A percentile compares a stretch with the other conserved stretches of the same genome.
Evolutionary conservation across 2,329 filamentous ascomycete genomes (phyloP).

Genomic region (Plectosphaerella plurivora): DNA sequence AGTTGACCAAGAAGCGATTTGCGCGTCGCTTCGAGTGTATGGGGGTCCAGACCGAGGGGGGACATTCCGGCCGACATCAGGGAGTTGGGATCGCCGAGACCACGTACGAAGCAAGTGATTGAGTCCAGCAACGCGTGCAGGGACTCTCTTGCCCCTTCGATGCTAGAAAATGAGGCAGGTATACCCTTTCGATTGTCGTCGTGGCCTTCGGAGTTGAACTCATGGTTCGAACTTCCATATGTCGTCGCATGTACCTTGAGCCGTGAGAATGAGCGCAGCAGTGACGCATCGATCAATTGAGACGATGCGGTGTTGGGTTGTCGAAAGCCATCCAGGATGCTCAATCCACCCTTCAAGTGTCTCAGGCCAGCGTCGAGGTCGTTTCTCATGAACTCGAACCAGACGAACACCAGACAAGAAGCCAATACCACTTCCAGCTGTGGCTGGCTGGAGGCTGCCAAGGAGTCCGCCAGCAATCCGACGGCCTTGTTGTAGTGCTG

Average conservation of each 20-base stretch:
- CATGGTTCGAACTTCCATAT: background rate
- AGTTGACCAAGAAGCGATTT: background rate
- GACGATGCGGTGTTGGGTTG: background rate
- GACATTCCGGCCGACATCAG: background rate
- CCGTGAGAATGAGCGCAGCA: background rate
- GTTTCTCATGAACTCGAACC: background rate
- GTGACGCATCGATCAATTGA: background rate
- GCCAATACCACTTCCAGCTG: background rate
- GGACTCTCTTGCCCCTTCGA: background rate
- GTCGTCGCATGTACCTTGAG: background rate
- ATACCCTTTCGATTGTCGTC: background rate
- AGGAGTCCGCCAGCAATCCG: constrained; percentile 15
- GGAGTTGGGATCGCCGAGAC: background rate
- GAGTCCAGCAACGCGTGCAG: background rate
- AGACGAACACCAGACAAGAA: background rate
- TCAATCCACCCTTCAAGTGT: background rate
- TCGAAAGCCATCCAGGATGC: background rate
- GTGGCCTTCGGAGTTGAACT: background rate
- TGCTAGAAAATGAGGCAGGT: background rate
- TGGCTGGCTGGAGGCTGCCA: constrained; percentile 12
- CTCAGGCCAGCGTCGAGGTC: background rate
- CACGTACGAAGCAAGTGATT: background rate
- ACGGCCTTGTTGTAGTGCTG: constrained; percentile 37
- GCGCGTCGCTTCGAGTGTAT: background rate
- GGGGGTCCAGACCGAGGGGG: background rate